These are phyloP conservation scores for Kuraishia molischiana DNA, from an alignment of 805 yeast genomes.

Conservation along the genomic window DNA sequence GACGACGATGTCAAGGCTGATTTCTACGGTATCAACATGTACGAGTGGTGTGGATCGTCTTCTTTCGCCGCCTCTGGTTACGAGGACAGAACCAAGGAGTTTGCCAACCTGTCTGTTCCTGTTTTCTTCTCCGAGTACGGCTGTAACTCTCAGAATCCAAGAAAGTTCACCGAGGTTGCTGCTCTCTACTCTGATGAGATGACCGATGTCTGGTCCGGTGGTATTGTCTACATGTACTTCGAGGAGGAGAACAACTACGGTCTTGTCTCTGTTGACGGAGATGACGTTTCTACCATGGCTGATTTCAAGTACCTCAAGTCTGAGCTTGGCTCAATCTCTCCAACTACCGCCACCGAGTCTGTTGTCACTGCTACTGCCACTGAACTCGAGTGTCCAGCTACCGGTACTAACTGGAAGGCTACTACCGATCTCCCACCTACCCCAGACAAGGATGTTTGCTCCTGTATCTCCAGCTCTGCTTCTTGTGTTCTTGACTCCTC, in stretches of 20 bases:
- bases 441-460: conserved; percentile 58
- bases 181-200: conserved; percentile 57
- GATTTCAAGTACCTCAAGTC: conserved; percentile 52
- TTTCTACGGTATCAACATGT: conserved; percentile 80
- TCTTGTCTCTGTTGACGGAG: conserved; percentile 46
- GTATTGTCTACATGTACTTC: conserved; percentile 86
- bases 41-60: conserved; percentile 78
- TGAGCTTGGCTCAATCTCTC: conserved; percentile 42
- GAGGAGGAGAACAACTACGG: conserved; percentile 81
- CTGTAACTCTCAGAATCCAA: conserved; percentile 65
- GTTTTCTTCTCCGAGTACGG: conserved; percentile 86
- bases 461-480: conserved; percentile 44
- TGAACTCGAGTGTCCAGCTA: conserved; percentile 35
- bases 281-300: conserved; percentile 44
- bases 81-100: conserved; percentile 60
- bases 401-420: conserved; percentile 56
- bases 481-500: conserved; percentile 48
- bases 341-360: conserved; percentile 29
- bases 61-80: conserved; percentile 58
- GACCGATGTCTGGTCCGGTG: conserved; percentile 93
- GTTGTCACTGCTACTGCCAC: conserved; percentile 25
- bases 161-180: conserved; percentile 67
- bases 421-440: conserved; percentile 66
- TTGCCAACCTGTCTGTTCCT: conserved; percentile 65
- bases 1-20: conserved; percentile 54